Conservation (phyloP, 768 basidiomycete genomes). For the Suillus subalutaceus region DNA sequence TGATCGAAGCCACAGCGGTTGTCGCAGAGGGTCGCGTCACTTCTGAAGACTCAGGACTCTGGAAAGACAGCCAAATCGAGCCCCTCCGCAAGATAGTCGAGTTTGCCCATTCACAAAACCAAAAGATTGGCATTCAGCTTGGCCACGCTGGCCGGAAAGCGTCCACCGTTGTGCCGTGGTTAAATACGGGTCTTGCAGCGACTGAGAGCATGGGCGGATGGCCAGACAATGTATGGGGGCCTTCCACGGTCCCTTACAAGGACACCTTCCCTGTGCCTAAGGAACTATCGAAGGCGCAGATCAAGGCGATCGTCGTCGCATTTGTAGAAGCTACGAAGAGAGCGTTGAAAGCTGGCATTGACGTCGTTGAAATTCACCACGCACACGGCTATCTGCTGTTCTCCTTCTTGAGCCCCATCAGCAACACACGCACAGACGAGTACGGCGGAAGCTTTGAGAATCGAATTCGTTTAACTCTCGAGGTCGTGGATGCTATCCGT, state of each 20-base stretch:
- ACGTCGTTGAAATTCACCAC: conserved; percentile 61
- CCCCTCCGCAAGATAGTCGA: conserved; percentile 55
- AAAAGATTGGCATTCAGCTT: conserved; percentile 75
- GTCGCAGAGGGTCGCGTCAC: conserved; percentile 63
- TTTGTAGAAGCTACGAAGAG: conserved; percentile 56
- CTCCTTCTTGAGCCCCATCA: conserved; percentile 59
- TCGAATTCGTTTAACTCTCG: conserved; percentile 59
- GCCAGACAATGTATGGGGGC: conserved; percentile 57
- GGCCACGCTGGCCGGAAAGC: conserved; percentile 81
- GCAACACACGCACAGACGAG: conserved; percentile 68
- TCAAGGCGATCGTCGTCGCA: conserved; percentile 57
- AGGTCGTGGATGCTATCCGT: conserved; percentile 67
- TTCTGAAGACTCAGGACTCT: conserved; percentile 65
- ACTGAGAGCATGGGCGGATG: conserved; percentile 47
- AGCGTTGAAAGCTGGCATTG: conserved; percentile 61
- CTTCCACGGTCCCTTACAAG: conserved; percentile 51
- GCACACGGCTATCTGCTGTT: conserved; percentile 66
- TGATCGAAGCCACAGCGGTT: conserved; percentile 72
- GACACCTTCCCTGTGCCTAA: conserved; percentile 53
- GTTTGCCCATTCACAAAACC: conserved; percentile 72
- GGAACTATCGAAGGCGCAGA: conserved; percentile 57
- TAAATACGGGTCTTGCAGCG: conserved; percentile 40
- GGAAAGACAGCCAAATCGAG: conserved; percentile 60
- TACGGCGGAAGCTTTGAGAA: conserved; percentile 79
- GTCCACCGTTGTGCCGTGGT: conserved; percentile 64